Conservation (phyloP, 2,329 filamentous ascomycete species). For the Fulvia fulva region DNA sequence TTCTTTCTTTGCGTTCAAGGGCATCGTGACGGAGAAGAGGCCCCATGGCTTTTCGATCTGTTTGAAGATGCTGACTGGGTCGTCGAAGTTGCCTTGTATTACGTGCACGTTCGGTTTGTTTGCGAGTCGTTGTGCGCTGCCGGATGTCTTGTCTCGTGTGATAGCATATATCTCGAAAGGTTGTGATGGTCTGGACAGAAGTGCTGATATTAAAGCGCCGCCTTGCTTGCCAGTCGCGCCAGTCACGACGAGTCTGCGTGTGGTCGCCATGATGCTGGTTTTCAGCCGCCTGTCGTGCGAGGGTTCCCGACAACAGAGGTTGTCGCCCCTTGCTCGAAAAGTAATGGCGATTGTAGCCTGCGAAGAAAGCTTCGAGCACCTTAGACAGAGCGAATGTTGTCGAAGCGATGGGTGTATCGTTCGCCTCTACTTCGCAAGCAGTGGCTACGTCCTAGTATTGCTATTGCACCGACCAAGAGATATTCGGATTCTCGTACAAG, state of each 20-base stretch:
- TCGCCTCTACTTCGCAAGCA: too few relatives aligned
- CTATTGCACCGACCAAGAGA: too few relatives aligned
- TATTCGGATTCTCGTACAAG: too few relatives aligned
- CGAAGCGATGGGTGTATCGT: too few relatives aligned
- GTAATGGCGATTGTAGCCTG: not conserved
- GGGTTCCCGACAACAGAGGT: too few relatives aligned
- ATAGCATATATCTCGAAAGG: constrained; percentile 53
- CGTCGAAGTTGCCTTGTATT: constrained; percentile 56
- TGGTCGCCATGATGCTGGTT: not conserved
- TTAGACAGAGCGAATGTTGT: too few relatives aligned
- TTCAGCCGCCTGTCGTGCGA: too few relatives aligned
- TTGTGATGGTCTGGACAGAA: constrained; percentile 34
- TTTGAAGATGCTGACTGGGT: constrained; percentile 49
- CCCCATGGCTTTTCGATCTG: constrained; percentile 28
- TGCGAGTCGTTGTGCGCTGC: constrained; percentile 48
- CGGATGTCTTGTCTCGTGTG: constrained; percentile 54
- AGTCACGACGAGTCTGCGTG: constrained; percentile 37
- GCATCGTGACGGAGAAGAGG: constrained; percentile 26
- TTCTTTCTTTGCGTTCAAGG: constrained; percentile 37
- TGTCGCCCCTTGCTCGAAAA: too few relatives aligned
- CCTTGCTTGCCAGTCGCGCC: constrained; percentile 48
- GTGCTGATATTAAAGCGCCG: constrained; percentile 41
- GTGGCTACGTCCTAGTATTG: too few relatives aligned
- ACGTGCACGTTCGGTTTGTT: constrained; percentile 48
- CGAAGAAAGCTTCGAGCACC: too few relatives aligned